These are phyloP conservation scores for Geoglossum glabrum DNA, from an alignment of 495 filamentous ascomycete species.

Conservation along the genomic window DNA sequence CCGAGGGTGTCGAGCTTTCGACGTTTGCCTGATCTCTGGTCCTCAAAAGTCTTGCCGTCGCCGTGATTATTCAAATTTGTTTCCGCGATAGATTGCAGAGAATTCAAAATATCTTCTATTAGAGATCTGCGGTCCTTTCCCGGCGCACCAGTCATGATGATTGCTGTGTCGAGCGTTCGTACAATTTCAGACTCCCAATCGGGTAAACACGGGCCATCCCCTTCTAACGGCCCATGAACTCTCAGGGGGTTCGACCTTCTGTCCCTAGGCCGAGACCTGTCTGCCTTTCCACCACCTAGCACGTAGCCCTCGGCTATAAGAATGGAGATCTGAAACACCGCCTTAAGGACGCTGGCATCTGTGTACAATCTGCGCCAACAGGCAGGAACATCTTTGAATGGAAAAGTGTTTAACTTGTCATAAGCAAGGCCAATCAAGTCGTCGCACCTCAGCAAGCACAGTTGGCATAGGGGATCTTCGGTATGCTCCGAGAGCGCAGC, in stretches of 20 bases:
- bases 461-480: not conserved
- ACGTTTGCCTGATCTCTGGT: conserved; percentile 10
- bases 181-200: not conserved
- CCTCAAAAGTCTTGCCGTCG: not conserved
- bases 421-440: conserved; percentile 26
- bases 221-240: not conserved
- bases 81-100: not conserved
- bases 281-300: not conserved
- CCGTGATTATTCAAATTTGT: not conserved
- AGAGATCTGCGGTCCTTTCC: conserved; percentile 24
- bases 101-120: conserved; percentile 1
- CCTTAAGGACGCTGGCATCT: conserved; percentile 51
- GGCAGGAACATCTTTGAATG: conserved; percentile 50
- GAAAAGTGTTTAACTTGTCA: conserved; percentile 51
- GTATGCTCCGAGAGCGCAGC: not conserved
- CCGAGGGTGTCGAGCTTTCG: conserved; percentile 8
- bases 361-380: conserved; percentile 66
- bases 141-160: conserved; percentile 65
- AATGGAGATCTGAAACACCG: conserved; percentile 14
- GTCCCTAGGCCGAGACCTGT: conserved; percentile 1
- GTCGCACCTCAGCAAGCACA: conserved; percentile 11
- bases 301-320: not conserved
- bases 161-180: conserved; percentile 36
- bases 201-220: not conserved
- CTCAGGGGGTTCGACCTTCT: conserved; percentile 7